phyloP scores from a whole-genome alignment of 1,284 basidiomycete species.

The Cystobasidium slooffiae region DNA sequence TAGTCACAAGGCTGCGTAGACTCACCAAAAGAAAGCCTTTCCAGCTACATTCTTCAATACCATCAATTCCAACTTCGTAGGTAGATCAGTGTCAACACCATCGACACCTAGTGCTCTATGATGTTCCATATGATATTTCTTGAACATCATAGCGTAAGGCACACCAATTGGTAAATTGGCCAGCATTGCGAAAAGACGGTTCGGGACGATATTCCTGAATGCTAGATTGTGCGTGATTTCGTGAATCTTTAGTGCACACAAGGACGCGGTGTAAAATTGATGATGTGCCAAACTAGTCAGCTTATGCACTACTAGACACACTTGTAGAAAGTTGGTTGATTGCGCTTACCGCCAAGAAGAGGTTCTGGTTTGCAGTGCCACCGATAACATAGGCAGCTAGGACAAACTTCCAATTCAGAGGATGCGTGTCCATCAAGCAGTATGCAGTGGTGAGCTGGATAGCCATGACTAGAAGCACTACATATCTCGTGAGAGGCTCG shows the following conservation, averaged over 20 bases:
- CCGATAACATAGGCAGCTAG: slow-evolving; percentile 82
- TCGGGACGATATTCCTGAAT: slow-evolving; percentile 79
- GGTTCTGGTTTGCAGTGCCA: slow-evolving; percentile 94
- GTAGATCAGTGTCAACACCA: slow-evolving; percentile 92
- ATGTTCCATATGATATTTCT: slow-evolving; percentile 64
- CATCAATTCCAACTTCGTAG: slow-evolving; percentile 80
- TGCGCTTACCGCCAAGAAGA: slow-evolving; percentile 89
- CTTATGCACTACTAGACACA: no score
- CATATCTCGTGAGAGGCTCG: slow-evolving; percentile 85
- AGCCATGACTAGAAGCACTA: slow-evolving; percentile 76
- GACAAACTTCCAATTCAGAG: slow-evolving; percentile 74
- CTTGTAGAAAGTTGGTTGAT: no score
- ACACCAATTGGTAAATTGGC: slow-evolving; percentile 92
- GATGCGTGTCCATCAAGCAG: slow-evolving; percentile 68
- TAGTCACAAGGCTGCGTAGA: slow-evolving; percentile 45
- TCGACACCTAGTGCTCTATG: slow-evolving; percentile 73
- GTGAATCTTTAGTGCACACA: slow-evolving; percentile 61
- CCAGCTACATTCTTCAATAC: slow-evolving; percentile 92
- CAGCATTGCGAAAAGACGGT: slow-evolving; percentile 85
- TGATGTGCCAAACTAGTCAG: slow-evolving; percentile 63
- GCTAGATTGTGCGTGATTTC: slow-evolving; percentile 98
- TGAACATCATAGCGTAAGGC: slow-evolving; percentile 95
- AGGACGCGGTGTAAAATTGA: not conserved
- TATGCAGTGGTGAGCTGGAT: slow-evolving; percentile 74
- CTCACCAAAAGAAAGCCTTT: slow-evolving; percentile 90